These are phyloP conservation scores for Dendrobium chrysotoxum DNA, from an alignment of 106 monocot genomes.

Conservation along the genomic window DNA sequence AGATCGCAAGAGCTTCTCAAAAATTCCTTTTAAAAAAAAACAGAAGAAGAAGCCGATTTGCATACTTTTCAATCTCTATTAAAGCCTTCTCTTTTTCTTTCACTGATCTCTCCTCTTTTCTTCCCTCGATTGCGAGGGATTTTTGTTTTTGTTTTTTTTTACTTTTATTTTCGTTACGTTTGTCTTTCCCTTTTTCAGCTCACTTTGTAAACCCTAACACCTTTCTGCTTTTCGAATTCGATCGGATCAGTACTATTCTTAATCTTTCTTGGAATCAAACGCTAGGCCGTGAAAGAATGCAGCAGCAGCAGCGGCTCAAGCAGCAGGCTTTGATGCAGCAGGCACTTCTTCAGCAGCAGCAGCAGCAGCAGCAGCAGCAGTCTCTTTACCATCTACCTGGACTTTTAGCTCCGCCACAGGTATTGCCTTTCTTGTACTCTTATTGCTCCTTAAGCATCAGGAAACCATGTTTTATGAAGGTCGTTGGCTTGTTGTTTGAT, in stretches of 20 bases:
- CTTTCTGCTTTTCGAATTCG: not conserved
- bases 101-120: not conserved
- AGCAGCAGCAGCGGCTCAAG: slow-evolving; percentile 9
- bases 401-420: slow-evolving; percentile 1
- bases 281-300: slow-evolving; percentile 2
- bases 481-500: not conserved
- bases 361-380: slow-evolving; percentile 18
- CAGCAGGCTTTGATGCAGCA: slow-evolving; percentile 11
- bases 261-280: not conserved
- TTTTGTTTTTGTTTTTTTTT: slow-evolving; percentile 7
- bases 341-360: slow-evolving; percentile 12
- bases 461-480: no score
- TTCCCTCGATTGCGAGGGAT: slow-evolving; percentile 31
- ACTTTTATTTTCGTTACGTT: not conserved
- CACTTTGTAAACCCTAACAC: not conserved
- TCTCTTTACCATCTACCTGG: slow-evolving; percentile 1
- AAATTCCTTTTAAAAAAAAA: no score
- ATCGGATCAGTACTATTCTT: not conserved
- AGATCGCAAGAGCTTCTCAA: no score
- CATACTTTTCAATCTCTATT: no score
- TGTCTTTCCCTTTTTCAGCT: not conserved
- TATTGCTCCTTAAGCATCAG: not conserved
- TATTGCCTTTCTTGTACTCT: not conserved
- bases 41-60: no score
- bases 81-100: not conserved